Evolutionary conservation across 345 rosid species (phyloP), one percentile per base, ranked within the genome.

Genomic region (Acer negundo): DNA sequence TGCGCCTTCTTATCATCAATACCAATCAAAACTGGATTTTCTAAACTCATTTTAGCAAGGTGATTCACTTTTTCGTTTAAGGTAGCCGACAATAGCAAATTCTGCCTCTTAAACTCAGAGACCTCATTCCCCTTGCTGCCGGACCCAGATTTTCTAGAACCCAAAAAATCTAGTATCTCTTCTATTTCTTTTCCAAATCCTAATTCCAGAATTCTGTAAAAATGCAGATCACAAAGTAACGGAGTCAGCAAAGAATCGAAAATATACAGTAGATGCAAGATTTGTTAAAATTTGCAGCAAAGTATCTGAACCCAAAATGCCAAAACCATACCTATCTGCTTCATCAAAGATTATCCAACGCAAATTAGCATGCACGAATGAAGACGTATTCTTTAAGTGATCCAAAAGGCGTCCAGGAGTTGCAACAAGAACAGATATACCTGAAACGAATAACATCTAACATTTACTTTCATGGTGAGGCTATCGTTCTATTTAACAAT

Each of bases 401-500:
- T 96, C 99, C 75, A 94, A 85, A 83, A 96, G 97, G 58, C 99
- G 98, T 74, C 99, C 99, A 24, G 99, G 99, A 23, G 99, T 96
- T 59, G 98, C 99, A 85, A 94, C 92, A 62, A 96, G 93, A 79
- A 96, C 83, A 23, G 98, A 89, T 77, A 94, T 92, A 62, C 99
- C 99, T 96, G 84, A 72, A 79, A 67, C 2, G 74, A 80, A 76
- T 20, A 58, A 22, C 10, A 67, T 51, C 59, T 58, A 72, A 67
- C 55, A 78, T 47, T 38, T 38, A 46, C 7, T 15, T 64, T 59
- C 63, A 59, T 1, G n/a, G 26, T 15, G 40, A 51, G 51, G 6
- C 42, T 24, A 49, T 24, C 7, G 47, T 35, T 23, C 23, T 23
- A 68, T 44, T 46, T 40, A 24, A 67, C 31, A 59, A 28, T 4